Evolutionary conservation across 116 monocot genomes (phyloP).

Genomic region (Phalaenopsis hybrid): DNA sequence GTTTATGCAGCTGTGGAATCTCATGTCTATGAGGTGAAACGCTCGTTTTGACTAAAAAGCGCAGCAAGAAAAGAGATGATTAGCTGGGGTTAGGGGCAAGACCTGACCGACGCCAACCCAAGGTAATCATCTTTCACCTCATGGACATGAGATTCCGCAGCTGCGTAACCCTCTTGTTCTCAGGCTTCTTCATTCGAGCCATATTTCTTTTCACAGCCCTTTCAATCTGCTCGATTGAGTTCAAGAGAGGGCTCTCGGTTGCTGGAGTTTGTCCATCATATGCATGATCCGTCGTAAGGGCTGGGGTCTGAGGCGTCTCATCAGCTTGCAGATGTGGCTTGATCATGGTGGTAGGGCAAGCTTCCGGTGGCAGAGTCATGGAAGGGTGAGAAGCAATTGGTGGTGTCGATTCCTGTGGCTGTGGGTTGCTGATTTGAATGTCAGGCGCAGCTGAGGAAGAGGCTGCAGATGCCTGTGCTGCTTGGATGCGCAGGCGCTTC

Average conservation of each 20-base stretch:
- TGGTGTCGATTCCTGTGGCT: neutral
- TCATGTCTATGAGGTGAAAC: too few relatives aligned
- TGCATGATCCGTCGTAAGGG: neutral
- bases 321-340: constrained; percentile 3
- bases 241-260: constrained; percentile 19
- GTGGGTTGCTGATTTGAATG: neutral
- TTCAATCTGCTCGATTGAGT: constrained; percentile 49
- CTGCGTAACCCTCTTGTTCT: constrained; percentile 18
- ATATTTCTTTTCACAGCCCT: constrained; percentile 41
- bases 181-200: constrained; percentile 18
- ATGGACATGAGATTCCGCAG: constrained; percentile 45
- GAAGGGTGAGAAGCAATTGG: neutral
- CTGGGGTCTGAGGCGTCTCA: constrained; percentile 9
- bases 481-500: constrained; percentile 6
- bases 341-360: neutral
- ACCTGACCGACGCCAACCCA: too few relatives aligned
- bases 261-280: neutral
- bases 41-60: too few relatives aligned
- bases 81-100: too few relatives aligned
- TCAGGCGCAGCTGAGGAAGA: neutral
- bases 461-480: neutral
- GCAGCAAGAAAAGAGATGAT: too few relatives aligned
- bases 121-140: constrained; percentile 34
- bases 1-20: too few relatives aligned
- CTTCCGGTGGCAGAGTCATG: neutral